Evolutionary conservation across 257 asterid species (phyloP).

Genomic region (Solanum neorickii): DNA sequence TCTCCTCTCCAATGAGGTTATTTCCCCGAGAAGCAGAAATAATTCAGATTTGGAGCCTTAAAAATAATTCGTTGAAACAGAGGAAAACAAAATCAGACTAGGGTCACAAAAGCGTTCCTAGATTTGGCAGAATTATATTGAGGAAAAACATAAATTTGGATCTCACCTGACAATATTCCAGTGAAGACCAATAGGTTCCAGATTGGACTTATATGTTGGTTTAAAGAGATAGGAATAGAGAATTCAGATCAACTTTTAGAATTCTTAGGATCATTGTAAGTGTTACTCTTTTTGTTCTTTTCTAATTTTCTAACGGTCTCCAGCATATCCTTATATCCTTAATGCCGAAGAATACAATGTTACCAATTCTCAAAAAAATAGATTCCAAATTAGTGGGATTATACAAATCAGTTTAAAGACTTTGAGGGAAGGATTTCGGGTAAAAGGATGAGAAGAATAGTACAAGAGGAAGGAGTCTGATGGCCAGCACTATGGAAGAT

Average conservation of each 20-base stretch:
- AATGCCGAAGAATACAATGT: not conserved
- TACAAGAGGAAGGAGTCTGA: not conserved
- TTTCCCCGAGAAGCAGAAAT: not conserved
- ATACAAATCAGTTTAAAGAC: not conserved
- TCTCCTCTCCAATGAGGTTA: not conserved
- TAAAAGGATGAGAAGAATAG: not conserved
- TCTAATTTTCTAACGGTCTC: not conserved
- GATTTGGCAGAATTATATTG: not conserved
- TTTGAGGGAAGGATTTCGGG: not conserved
- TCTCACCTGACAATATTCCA: not conserved
- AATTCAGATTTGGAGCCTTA: not conserved
- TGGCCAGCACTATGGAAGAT: not conserved
- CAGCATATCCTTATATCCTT: not conserved
- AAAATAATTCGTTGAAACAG: not conserved
- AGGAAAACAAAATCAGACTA: not conserved
- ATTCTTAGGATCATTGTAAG: too few species aligned
- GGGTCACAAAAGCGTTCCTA: not conserved
- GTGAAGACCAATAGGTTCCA: not conserved
- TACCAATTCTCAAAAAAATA: not conserved
- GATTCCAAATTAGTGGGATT: not conserved
- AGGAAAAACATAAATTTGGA: not conserved
- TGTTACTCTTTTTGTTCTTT: not conserved
- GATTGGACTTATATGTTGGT: not conserved
- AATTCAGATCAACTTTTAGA: too few species aligned
- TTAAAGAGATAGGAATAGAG: too few species aligned